Base-by-base conservation (phyloP, 495 filamentous ascomycete genomes). In the Aspergillus steynii region DNA sequence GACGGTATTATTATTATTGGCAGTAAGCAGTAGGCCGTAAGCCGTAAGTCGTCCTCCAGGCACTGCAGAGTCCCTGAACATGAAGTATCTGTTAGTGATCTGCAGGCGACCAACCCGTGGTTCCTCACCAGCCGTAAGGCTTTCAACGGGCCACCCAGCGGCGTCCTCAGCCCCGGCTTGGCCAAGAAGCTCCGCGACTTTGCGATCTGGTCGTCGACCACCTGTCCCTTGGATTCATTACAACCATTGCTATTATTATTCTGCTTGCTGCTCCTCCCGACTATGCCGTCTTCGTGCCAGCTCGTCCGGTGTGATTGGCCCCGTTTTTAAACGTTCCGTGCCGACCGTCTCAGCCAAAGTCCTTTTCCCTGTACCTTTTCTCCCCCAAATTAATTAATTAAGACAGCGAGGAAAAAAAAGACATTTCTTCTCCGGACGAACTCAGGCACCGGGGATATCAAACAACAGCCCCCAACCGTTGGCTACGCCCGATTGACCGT, bases 361-460 rank as follows among this genome's bases (percentile, higher is more conserved):
- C 37, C 37, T 42, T 42, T 42, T 42, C 37, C 4, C 12, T 42
- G 37, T 15, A 42, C 37, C 37, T 42, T 42, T 42, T 15, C 14
- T 12, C 37, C 37, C 37, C 14, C 6, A 34, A 34, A 34, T 7
- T 34, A 34, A 34, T 34, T 42, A 15, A 42, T 42, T 12, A 1
- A 15, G 10, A 42, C 9, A 42, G 10, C 7, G 37, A 42, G 8
- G 7, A 10, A 42, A 42, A 42, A 42, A 42, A 14, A 14, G 37
- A 56, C 58, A 48, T 57, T 59, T 52, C 46, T 12, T 42, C 37
- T 9, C 31, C 31, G 31, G 31, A 34, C 37, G 37, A 12, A 42
- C 37, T 12, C 37, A 42, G 12, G 7, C 7, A 3, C 37, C 4
- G 20, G 49, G 5, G 49, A 5, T 50, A 50, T 29, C 15, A 25